phyloP scores from a whole-genome alignment of 495 filamentous ascomycete species.

The Tetracladium marchalianum region DNA sequence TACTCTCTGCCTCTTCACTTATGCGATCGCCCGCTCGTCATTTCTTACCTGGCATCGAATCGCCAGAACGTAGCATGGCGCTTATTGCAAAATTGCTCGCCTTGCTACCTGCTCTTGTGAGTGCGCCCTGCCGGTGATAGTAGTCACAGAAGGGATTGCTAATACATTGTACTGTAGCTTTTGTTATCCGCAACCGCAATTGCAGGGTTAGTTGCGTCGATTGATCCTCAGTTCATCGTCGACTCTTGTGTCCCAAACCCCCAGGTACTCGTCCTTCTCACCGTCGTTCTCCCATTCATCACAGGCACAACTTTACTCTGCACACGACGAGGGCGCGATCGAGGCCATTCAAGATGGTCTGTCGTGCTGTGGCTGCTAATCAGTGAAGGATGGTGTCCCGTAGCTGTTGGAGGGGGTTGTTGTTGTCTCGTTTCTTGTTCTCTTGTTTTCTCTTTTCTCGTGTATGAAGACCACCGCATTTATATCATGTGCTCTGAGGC shows the following conservation, averaged over 20 bases:
- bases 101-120: too few species aligned
- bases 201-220: slow-evolving; percentile 11
- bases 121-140: too few species aligned
- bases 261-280: slow-evolving; percentile 32
- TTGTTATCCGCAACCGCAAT: slow-evolving; percentile 6
- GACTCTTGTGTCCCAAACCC: slow-evolving; percentile 29
- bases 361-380: slow-evolving; percentile 53
- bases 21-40: too few species aligned
- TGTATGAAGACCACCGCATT: too few species aligned
- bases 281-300: slow-evolving; percentile 41
- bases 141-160: neutral
- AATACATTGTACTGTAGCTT: slow-evolving; percentile 9
- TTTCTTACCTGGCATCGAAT: too few species aligned
- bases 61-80: too few species aligned
- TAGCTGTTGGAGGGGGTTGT: too few species aligned
- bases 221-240: neutral
- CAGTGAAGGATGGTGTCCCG: slow-evolving; percentile 37
- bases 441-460: too few species aligned
- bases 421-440: too few species aligned
- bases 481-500: too few species aligned
- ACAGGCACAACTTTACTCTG: slow-evolving; percentile 33
- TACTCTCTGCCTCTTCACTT: too few species aligned
- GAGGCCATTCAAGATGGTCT: slow-evolving; percentile 52
- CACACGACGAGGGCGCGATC: slow-evolving; percentile 40
- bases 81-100: too few species aligned